A percentile compares a stretch with the other conserved stretches of the same genome.
phyloP scores from a whole-genome alignment of 2,329 filamentous ascomycete species.

The Aspergillus pseudoviridinutans region DNA sequence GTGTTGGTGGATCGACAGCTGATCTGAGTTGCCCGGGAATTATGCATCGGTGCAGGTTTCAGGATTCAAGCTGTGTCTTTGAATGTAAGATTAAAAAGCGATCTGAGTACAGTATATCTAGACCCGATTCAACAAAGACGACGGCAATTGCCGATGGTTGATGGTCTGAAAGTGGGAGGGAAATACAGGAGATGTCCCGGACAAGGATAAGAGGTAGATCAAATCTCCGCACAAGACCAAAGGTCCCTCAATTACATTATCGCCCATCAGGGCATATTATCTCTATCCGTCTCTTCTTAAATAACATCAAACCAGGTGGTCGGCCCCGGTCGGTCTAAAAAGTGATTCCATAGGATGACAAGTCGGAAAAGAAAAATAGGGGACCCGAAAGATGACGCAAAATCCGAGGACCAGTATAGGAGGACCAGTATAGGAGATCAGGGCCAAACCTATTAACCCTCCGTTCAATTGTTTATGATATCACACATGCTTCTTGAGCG shows the following conservation, averaged over 20 bases:
- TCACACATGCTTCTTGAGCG: not conserved
- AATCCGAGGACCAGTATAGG: not conserved
- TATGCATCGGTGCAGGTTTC: not conserved
- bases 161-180: not conserved
- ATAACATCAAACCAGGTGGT: conserved; percentile 14
- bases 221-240: not conserved
- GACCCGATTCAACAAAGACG: no score
- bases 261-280: conserved; percentile 13
- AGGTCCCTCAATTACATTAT: conserved; percentile 6
- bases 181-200: not conserved
- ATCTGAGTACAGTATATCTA: no score
- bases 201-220: not conserved
- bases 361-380: not conserved
- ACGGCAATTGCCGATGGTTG: not conserved
- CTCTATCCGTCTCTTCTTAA: conserved; percentile 15
- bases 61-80: not conserved
- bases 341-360: not conserved
- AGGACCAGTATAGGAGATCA: not conserved
- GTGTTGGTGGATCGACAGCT: not conserved
- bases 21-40: not conserved
- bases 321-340: not conserved
- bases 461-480: not conserved
- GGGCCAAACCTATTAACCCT: not conserved
- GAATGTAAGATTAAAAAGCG: no score
- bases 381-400: not conserved